Evolutionary conservation across 192 early-diverging fungal species (phyloP), one percentile per base, ranked within the genome.

Genomic region (Obelidium mucronatum): DNA sequence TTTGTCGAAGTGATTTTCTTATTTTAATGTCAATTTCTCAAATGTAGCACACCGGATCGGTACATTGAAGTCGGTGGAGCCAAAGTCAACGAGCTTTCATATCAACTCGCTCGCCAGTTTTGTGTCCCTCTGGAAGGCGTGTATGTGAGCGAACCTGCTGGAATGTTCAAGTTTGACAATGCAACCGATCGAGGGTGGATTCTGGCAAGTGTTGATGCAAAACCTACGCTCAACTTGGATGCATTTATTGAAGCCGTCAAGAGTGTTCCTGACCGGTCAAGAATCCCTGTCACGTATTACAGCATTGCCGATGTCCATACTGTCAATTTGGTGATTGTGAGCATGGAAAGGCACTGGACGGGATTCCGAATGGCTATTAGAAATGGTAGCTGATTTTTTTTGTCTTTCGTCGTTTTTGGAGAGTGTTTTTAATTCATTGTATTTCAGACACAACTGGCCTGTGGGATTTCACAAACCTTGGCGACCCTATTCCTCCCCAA

Each of bases 31-130:
- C 33, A 4, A 19, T 44, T 44, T 0, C 22, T 22, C 48, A 0
- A 37, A 26, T n/a, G 2, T 48, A 84, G 80, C 37, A 95, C 95
- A 3, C 95, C 96, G 1, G 89, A 93, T 69, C 84, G 91, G 36
- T 94, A 92, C 81, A 89, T 97, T 0, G 91, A 94, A 64, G 88
- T 95, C 48, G 96, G 96, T 59, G 95, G 95, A 55, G 92, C 88
- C 36, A 88, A 92, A 59, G 75, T 87, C 34, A 87, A 87, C 78
- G 78, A 89, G 34, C 68, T 90, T 31, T 84, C 77, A 19, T 85
- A 89, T 64, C 84, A 86, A 80, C 81, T 89, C 3, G 84, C 83
- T 0, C 69, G 87, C 31, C 83, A 85, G 54, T 87, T 80, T 65
- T 74, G 66, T 28, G 78, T 90, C 34, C 80, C 86, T 34, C 77